Evolutionary conservation across 2,329 filamentous ascomycete species (phyloP).

Genomic region (Pseudogymnoascus sp.): DNA sequence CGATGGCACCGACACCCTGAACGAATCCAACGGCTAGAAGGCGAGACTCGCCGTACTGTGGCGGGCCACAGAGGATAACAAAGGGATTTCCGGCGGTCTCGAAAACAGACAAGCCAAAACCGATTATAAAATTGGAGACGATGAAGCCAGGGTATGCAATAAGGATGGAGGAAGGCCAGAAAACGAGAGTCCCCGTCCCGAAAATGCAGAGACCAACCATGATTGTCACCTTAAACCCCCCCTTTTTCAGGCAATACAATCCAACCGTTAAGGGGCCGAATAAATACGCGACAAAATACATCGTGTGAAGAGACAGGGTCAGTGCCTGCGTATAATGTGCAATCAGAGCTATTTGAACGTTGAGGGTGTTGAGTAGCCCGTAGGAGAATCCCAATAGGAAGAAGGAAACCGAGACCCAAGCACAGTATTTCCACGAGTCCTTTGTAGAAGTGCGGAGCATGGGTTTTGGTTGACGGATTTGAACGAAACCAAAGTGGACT

Average conservation of each 20-base stretch:
- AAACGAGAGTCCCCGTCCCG: constrained; percentile 65
- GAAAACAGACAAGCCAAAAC: constrained; percentile 64
- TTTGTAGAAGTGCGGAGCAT: constrained; percentile 54
- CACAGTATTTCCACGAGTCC: constrained; percentile 61
- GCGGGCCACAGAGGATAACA: constrained; percentile 60
- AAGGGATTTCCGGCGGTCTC: constrained; percentile 76
- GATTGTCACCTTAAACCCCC: constrained; percentile 68
- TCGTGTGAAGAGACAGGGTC: constrained; percentile 59
- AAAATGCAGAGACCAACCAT: constrained; percentile 67
- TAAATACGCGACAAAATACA: constrained; percentile 64
- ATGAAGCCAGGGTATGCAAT: constrained; percentile 72
- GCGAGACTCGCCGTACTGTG: constrained; percentile 63
- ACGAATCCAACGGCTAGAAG: constrained; percentile 67
- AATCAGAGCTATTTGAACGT: constrained; percentile 58
- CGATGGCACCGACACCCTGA: constrained; percentile 63
- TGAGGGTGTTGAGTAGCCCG: constrained; percentile 73
- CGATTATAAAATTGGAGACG: constrained; percentile 63
- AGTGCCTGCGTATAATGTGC: constrained; percentile 47
- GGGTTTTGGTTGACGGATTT: constrained; percentile 57
- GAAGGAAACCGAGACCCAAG: constrained; percentile 68
- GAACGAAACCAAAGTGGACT: constrained; percentile 66
- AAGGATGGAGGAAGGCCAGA: constrained; percentile 70
- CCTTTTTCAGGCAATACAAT: constrained; percentile 57
- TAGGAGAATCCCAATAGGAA: constrained; percentile 85
- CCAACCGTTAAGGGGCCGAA: constrained; percentile 60